These are phyloP conservation scores for Grosmannia serpens DNA, from an alignment of 2,329 filamentous ascomycete genomes.

Conservation along the genomic window DNA sequence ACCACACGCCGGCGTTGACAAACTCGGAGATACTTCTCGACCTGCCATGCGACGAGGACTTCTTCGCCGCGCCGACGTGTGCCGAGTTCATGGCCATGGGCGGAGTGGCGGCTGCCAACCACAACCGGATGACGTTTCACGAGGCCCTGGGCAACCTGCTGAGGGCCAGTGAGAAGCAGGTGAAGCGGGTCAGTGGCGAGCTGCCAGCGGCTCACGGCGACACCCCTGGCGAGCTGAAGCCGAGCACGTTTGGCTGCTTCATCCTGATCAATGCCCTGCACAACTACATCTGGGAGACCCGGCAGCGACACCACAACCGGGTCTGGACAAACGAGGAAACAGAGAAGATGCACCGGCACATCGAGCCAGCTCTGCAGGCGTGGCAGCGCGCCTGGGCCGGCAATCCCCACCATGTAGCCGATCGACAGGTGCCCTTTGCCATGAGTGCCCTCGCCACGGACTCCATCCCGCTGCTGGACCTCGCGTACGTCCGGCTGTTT, in stretches of 20 bases:
- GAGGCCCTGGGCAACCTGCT: slow-evolving; percentile 71
- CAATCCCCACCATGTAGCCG: slow-evolving; percentile 72
- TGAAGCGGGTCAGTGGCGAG: slow-evolving; percentile 18
- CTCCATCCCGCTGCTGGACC: slow-evolving; percentile 78
- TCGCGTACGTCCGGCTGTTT: slow-evolving; percentile 86
- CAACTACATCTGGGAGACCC: slow-evolving; percentile 97
- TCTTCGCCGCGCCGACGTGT: slow-evolving; percentile 76
- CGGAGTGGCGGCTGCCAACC: slow-evolving; percentile 55
- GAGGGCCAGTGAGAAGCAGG: slow-evolving; percentile 55
- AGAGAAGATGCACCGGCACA: slow-evolving; percentile 90
- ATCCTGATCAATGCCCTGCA: slow-evolving; percentile 89
- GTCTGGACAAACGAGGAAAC: slow-evolving; percentile 88
- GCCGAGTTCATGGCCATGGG: slow-evolving; percentile 71
- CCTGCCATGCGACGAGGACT: slow-evolving; percentile 84
- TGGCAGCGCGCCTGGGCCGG: slow-evolving; percentile 91
- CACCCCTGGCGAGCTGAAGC: slow-evolving; percentile 50
- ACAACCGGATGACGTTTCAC: slow-evolving; percentile 67
- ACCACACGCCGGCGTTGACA: slow-evolving; percentile 78
- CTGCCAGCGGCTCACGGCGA: slow-evolving; percentile 34
- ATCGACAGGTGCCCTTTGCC: slow-evolving; percentile 75
- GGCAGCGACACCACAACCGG: slow-evolving; percentile 77
- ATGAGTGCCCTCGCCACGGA: slow-evolving; percentile 77
- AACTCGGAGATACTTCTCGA: slow-evolving; percentile 90
- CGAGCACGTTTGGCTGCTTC: slow-evolving; percentile 85
- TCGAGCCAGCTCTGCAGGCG: slow-evolving; percentile 83